Evolutionary conservation across 1,139 yeast species (phyloP), one percentile per base, ranked within the genome.

Genomic region (Tardiomyces blankii): DNA sequence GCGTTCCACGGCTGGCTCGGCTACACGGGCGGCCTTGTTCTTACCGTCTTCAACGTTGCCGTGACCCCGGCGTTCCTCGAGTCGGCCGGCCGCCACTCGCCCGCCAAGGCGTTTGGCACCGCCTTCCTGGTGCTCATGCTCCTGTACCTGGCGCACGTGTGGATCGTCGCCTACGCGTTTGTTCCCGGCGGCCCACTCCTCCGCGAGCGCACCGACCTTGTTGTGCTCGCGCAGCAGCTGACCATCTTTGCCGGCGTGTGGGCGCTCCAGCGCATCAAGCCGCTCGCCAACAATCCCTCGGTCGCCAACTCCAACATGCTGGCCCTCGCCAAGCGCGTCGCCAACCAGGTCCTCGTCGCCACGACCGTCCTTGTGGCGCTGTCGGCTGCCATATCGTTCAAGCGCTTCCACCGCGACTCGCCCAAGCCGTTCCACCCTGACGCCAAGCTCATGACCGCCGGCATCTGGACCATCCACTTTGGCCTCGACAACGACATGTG

Each of bases 161-260:
- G 97, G 97, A 80, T 84, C 45, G 98, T 91, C 39, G 98, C 98
- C 0, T 91, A 91, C 63, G 98, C 98, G 0, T 91, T 91, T 67
- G 98, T 91, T 44, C 98, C 98, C 14, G 91, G 86, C 51, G 98
- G 98, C 4, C 82, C 82, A 60, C 54, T 84, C 25, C 70, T 91
- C 48, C 77, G 98, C 60, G 98, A 91, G 65, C 77, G 96, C 61
- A 80, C 91, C 4, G 95, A 88, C 63, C 63, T 84, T 40, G 77
- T 91, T 2, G 64, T 87, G 43, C 72, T 73, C 5, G 54, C 69
- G 3, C 74, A 83, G 48, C 77, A 82, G 42, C 57, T 68, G 1
- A 56, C 70, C 30, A 61, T 80, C 42, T 67, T 70, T 1, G 40
- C 56, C 14, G 69, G 68, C 12, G 55, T 63, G 3, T 51, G 54